Evolutionary conservation across 1,139 yeast species (phyloP).

Genomic region (Yamadazyma dendronema): DNA sequence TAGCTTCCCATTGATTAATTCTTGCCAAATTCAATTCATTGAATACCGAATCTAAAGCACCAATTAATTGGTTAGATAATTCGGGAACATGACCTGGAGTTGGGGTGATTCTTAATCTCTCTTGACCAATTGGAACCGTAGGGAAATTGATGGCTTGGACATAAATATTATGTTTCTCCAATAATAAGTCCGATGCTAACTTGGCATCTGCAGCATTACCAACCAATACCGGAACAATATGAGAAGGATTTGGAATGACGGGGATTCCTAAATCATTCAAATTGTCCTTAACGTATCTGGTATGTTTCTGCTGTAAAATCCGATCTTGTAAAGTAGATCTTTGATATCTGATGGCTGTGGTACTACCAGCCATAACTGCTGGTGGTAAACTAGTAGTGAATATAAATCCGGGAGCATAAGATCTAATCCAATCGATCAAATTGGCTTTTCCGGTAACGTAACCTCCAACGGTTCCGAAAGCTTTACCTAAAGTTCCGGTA

Average conservation of each 20-base stretch:
- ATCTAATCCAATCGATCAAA: slow-evolving; percentile 92
- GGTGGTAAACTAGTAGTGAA: slow-evolving; percentile 97
- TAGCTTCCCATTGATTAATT: slow-evolving; percentile 70
- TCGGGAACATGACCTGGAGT: slow-evolving; percentile 92
- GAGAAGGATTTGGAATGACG: slow-evolving; percentile 96
- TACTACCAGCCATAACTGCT: slow-evolving; percentile 94
- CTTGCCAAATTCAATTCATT: slow-evolving; percentile 71
- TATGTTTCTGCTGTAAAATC: slow-evolving; percentile 79
- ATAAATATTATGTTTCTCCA: slow-evolving; percentile 81
- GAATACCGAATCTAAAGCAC: slow-evolving; percentile 80
- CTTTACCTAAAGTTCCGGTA: slow-evolving; percentile 96
- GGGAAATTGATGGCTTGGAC: slow-evolving; percentile 99
- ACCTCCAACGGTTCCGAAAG: slow-evolving; percentile 97
- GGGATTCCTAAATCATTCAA: slow-evolving; percentile 79
- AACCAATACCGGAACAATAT: slow-evolving; percentile 90
- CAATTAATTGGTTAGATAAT: slow-evolving; percentile 71
- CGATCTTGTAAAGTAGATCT: slow-evolving; percentile 76
- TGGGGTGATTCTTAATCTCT: slow-evolving; percentile 94
- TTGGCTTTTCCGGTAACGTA: slow-evolving; percentile 86
- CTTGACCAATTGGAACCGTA: slow-evolving; percentile 94
- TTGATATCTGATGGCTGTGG: slow-evolving; percentile 82
- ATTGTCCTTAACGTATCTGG: slow-evolving; percentile 77
- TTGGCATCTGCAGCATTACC: slow-evolving; percentile 95
- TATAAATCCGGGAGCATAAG: slow-evolving; percentile 95
- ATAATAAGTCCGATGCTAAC: slow-evolving; percentile 82